phyloP scores from a whole-genome alignment of 73 alveolate species.

The Paramecium primaurelia region DNA sequence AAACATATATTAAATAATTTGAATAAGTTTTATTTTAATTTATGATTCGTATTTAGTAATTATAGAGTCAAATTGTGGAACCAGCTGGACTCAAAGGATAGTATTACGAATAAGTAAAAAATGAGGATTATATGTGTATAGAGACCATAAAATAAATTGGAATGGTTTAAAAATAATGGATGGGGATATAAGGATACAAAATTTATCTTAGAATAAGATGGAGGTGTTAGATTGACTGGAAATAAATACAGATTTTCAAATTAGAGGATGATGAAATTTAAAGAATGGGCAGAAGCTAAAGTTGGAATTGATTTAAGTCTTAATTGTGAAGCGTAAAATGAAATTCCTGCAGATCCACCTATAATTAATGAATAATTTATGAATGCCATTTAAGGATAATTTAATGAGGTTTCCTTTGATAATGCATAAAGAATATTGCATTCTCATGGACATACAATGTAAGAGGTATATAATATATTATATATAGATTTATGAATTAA shows the following conservation, averaged over 20 bases:
- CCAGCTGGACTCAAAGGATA: slow-evolving; percentile 42
- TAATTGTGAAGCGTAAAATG: slow-evolving; percentile 62
- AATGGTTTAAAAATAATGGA: slow-evolving; percentile 82
- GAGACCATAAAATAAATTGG: slow-evolving; percentile 52
- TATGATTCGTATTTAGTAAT: slow-evolving; percentile 35
- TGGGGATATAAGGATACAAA: slow-evolving; percentile 91
- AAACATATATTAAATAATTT: background rate
- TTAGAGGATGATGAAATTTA: slow-evolving; percentile 75
- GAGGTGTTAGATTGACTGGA: slow-evolving; percentile 76
- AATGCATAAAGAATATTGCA: slow-evolving; percentile 76
- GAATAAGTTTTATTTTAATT: background rate
- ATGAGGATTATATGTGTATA: background rate
- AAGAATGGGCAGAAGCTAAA: slow-evolving; percentile 70
- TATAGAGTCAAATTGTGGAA: background rate
- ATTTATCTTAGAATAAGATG: slow-evolving; percentile 69
- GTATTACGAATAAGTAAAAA: background rate
- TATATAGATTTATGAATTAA: slow-evolving; percentile 40
- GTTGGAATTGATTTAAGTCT: slow-evolving; percentile 70
- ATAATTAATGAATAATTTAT: slow-evolving; percentile 72
- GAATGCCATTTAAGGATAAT: slow-evolving; percentile 61
- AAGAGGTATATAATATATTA: slow-evolving; percentile 56
- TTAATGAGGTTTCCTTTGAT: slow-evolving; percentile 69
- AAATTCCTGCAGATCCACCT: slow-evolving; percentile 82
- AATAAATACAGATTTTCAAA: slow-evolving; percentile 77
- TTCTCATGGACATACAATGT: slow-evolving; percentile 88